Conservation (phyloP, 2,329 filamentous ascomycete species). For the Trematosphaeria pertusa region DNA sequence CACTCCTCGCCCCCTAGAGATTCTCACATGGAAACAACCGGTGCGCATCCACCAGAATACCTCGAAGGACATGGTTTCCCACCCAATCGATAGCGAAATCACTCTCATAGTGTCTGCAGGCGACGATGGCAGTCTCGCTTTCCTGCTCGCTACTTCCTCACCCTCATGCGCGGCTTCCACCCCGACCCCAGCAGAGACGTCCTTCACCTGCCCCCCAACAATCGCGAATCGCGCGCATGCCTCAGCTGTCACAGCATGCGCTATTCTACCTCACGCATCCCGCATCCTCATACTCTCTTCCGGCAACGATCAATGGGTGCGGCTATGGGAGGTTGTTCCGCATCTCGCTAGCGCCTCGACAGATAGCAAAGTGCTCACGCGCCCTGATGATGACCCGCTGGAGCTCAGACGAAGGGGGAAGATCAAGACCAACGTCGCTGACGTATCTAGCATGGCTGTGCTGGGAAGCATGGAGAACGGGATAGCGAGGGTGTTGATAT, state of each 20-base stretch:
- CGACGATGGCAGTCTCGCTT: conserved; percentile 82
- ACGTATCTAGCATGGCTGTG: conserved; percentile 60
- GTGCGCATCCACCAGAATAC: conserved; percentile 75
- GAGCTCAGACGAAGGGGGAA: conserved; percentile 40
- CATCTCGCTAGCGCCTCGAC: background rate
- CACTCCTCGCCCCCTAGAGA: conserved; percentile 30
- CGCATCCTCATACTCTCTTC: conserved; percentile 40
- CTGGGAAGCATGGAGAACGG: conserved; percentile 21
- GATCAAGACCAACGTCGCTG: conserved; percentile 59
- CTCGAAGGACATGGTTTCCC: conserved; percentile 66
- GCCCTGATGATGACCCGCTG: too few species aligned
- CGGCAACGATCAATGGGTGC: conserved; percentile 58
- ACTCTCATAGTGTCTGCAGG: conserved; percentile 75
- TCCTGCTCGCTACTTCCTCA: conserved; percentile 36
- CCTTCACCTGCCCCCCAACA: conserved; percentile 31
- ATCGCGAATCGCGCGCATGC: conserved; percentile 69
- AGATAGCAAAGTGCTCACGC: background rate
- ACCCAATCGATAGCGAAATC: conserved; percentile 38
- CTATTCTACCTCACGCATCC: conserved; percentile 41
- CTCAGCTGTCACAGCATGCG: conserved; percentile 69
- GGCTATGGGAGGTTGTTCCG: conserved; percentile 52
- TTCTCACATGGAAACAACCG: conserved; percentile 30
- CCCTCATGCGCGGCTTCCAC: conserved; percentile 4
- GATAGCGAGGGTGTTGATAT: conserved; percentile 32
- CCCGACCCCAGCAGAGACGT: conserved; percentile 29